phyloP scores from a whole-genome alignment of 768 basidiomycete species.

The Glaciozyma antarctica region DNA sequence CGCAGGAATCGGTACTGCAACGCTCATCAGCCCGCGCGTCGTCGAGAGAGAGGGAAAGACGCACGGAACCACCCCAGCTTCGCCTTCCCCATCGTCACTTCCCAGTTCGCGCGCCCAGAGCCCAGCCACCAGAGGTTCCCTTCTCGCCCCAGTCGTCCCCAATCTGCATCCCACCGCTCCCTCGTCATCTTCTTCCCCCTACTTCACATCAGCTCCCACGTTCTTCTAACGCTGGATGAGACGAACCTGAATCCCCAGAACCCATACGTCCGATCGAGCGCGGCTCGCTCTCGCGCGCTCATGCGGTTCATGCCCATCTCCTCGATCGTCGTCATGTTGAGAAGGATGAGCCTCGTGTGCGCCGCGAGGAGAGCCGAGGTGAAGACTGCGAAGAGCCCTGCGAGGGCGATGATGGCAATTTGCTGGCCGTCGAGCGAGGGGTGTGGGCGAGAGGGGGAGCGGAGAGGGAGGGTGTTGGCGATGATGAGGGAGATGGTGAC shows the following conservation, averaged over 20 bases:
- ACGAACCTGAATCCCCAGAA: slow-evolving; percentile 19
- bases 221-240: background rate
- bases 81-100: slow-evolving; percentile 21
- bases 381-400: slow-evolving; percentile 28
- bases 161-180: slow-evolving; percentile 1
- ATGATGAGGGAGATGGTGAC: slow-evolving; percentile 27
- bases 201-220: background rate
- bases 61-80: slow-evolving; percentile 30
- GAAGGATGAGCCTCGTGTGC: slow-evolving; percentile 20
- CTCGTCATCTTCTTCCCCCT: background rate
- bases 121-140: slow-evolving; percentile 34
- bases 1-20: slow-evolving; percentile 26
- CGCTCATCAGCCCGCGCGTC: background rate
- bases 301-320: slow-evolving; percentile 24
- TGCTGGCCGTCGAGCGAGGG: slow-evolving; percentile 26
- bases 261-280: slow-evolving; percentile 5
- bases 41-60: slow-evolving; percentile 2
- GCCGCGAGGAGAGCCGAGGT: slow-evolving; percentile 15
- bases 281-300: slow-evolving; percentile 15
- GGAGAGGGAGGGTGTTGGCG: slow-evolving; percentile 24
- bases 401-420: slow-evolving; percentile 22
- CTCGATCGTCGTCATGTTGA: slow-evolving; percentile 33
- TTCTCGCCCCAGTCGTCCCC: slow-evolving; percentile 23
- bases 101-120: slow-evolving; percentile 22
- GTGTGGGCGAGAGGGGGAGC: slow-evolving; percentile 4